Base-by-base conservation (phyloP, 768 basidiomycete genomes). In the Suillus ampliporus region DNA sequence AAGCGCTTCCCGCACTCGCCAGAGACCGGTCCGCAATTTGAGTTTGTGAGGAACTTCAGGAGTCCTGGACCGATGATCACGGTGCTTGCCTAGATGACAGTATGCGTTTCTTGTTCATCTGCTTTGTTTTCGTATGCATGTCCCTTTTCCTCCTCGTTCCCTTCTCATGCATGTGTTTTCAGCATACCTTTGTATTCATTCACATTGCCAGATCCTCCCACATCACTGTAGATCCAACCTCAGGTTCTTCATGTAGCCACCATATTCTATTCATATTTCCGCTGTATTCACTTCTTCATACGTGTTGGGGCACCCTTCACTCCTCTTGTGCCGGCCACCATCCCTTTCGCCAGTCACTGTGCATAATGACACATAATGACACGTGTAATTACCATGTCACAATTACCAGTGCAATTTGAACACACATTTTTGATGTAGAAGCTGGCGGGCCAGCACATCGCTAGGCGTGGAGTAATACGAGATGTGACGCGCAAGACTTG, bases 1-100 rank as follows among this genome's bases (percentile, higher is more conserved):
- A 85, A 81, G 51, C 81, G 89, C 10, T 92, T 86, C 74, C 90
- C 89, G 0, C 84, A 88, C 71, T 89, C 89, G 69, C 91, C 91
- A 17, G 91, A 92, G 77, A 92, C 91, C 3, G 90, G 91, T 19
- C 82, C 88, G 1, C 91, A 92, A 73, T 88, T 86, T 71, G 88
- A 92, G 68, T 92, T 86, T 70, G 91, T 92, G 23, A 82, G 79
- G 69, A 84, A 83, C 68, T 91, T 89, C 68, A 65, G 34, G 51
- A 63, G 53, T 46, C 56, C 61, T n/a, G 3, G 13, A 15, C n/a
- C n/a, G 17, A 61, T 46, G 63, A 6, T 31, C 3, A 3, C 31
- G 31, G 40, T 64, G 5, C n/a, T 2, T 38, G 58, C 44, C 17
- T 61, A 46, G 9, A 10, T 4, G 19, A 37, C 14, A 7, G 23